These are phyloP conservation scores for Miamiensis avidus DNA, from an alignment of 169 alveolate genomes.

Conservation along the genomic window DNA sequence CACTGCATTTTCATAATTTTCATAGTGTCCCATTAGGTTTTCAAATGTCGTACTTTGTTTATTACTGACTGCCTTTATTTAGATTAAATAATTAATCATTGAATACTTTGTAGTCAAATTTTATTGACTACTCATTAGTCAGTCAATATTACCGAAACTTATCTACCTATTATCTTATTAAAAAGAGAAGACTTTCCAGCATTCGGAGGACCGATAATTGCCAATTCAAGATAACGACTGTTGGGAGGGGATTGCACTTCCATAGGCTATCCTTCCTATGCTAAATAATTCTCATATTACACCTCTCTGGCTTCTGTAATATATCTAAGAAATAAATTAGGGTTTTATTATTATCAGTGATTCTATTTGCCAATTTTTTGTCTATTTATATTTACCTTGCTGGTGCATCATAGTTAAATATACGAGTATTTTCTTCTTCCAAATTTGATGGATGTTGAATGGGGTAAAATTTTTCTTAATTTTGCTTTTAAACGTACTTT, in stretches of 20 bases:
- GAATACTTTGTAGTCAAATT: no score
- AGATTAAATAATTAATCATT: no score
- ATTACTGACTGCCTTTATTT: conserved; percentile 38
- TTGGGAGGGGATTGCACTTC: conserved; percentile 39
- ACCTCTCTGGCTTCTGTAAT: conserved; percentile 21
- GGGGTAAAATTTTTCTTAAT: conserved; percentile 25
- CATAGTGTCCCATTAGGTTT: conserved; percentile 26
- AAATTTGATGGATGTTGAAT: conserved; percentile 49
- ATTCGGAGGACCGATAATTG: conserved; percentile 59
- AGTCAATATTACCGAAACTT: not conserved
- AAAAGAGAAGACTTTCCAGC: conserved; percentile 52
- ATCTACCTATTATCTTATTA: conserved; percentile 19
- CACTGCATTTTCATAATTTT: conserved; percentile 17
- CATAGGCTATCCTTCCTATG: not conserved
- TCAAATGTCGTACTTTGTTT: conserved; percentile 52
- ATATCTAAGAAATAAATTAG: no score
- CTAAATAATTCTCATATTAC: conserved; percentile 35
- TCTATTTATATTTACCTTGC: conserved; percentile 17
- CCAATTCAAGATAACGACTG: conserved; percentile 32
- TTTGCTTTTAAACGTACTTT: not conserved
- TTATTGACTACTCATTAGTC: no score
- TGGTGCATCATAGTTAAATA: conserved; percentile 47
- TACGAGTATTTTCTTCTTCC: conserved; percentile 34
- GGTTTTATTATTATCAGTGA: not conserved
- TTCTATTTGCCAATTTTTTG: not conserved